Evolutionary conservation across 306 rosid genomes (phyloP).

Genomic region (Dalbergia cochinchinensis): DNA sequence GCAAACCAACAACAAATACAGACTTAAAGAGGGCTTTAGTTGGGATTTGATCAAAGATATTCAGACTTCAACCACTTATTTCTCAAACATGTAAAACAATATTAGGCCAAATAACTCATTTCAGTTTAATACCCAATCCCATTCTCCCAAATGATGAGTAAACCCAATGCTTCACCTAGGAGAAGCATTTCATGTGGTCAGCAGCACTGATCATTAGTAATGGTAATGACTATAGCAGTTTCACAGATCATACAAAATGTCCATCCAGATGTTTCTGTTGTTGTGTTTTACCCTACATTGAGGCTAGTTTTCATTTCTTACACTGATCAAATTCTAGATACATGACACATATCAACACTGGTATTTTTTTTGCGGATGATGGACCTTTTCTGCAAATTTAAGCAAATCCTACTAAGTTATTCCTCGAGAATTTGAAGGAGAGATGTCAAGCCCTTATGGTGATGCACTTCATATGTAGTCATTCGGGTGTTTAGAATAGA

Average conservation of each 20-base stretch:
- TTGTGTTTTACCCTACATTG: not conserved
- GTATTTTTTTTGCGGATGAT: constrained; percentile 1
- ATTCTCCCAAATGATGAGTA: not conserved
- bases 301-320: constrained; percentile 12
- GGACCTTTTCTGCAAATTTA: not conserved
- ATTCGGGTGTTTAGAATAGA: not conserved
- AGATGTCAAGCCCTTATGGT: not conserved
- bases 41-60: too few species aligned
- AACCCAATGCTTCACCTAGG: not conserved
- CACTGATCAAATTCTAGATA: constrained; percentile 1
- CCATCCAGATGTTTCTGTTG: not conserved
- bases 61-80: not conserved
- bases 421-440: constrained; percentile 13
- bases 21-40: not conserved
- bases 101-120: not conserved
- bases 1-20: constrained; percentile 2
- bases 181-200: not conserved
- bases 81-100: constrained; percentile 6
- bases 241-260: not conserved
- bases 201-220: not conserved
- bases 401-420: constrained; percentile 6
- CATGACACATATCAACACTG: not conserved
- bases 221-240: constrained; percentile 1
- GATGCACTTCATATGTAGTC: not conserved
- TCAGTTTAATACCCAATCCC: not conserved